Conservation (phyloP, 192 early-diverging fungal genomes). For the Backusella circina region DNA sequence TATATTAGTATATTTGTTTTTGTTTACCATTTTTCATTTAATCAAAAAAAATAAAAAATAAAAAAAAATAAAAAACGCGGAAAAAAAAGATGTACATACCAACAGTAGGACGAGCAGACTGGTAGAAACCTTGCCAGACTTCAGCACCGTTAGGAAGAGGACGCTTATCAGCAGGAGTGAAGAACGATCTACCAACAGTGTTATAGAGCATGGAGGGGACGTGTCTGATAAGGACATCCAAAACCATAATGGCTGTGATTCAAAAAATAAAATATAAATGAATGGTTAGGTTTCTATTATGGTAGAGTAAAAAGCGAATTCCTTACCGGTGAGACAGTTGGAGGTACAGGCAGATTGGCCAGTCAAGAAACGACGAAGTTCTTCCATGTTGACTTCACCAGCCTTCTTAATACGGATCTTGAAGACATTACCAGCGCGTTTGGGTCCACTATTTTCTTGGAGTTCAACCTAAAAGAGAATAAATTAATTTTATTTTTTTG, state of each 20-base stretch:
- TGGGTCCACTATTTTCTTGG: conserved; percentile 35
- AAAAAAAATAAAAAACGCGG: background rate
- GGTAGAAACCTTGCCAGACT: conserved; percentile 93
- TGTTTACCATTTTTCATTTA: background rate
- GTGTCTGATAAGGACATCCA: conserved; percentile 85
- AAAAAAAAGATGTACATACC: conserved; percentile 37
- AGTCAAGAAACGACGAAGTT: conserved; percentile 50
- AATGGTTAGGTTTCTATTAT: background rate
- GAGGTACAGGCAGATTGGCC: conserved; percentile 39
- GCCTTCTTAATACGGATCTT: conserved; percentile 63
- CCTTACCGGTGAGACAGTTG: conserved; percentile 41
- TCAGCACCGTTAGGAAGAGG: conserved; percentile 70
- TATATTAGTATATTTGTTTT: background rate
- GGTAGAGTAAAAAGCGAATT: background rate
- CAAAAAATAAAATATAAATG: background rate
- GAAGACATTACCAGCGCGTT: conserved; percentile 54
- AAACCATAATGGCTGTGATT: conserved; percentile 53
- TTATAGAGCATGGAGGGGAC: conserved; percentile 74
- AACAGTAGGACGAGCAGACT: conserved; percentile 75
- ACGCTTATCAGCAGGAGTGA: conserved; percentile 62
- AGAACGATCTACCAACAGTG: conserved; percentile 88
- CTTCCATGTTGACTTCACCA: conserved; percentile 63
- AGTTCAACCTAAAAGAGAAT: conserved; percentile 32
- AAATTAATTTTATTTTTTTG: background rate
- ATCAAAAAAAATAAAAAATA: background rate